Conservation (phyloP, 345 rosid genomes). For the Erucastrum elatum region DNA sequence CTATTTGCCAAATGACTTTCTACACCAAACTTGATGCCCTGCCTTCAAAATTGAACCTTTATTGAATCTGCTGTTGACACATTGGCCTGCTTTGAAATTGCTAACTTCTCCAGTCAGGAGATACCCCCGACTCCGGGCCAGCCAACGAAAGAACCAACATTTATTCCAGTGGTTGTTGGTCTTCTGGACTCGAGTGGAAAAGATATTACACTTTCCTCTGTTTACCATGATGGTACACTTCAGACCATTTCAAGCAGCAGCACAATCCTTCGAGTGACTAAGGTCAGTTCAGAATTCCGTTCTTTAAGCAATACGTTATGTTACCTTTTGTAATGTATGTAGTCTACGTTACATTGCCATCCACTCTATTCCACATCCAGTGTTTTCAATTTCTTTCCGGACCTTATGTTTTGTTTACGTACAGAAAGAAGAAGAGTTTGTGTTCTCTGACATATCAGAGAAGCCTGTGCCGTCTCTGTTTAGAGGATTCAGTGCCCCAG, state of each 20-base stretch:
- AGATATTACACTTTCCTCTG: slow-evolving; percentile 71
- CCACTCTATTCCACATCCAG: background rate
- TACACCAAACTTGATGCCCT: background rate
- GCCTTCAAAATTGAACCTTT: background rate
- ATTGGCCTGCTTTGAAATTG: slow-evolving; percentile 15
- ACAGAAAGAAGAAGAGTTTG: slow-evolving; percentile 95
- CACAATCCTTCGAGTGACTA: slow-evolving; percentile 80
- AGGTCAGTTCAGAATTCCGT: slow-evolving; percentile 48
- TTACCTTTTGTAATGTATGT: slow-evolving; percentile 13
- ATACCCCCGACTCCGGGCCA: slow-evolving; percentile 90
- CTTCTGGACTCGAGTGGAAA: slow-evolving; percentile 78
- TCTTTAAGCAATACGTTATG: background rate
- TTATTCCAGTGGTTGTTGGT: slow-evolving; percentile 82
- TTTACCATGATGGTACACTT: slow-evolving; percentile 62
- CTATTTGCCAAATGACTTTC: background rate
- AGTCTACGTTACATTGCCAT: background rate
- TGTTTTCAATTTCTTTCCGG: background rate
- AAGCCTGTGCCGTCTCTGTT: slow-evolving; percentile 83
- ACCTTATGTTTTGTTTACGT: slow-evolving; percentile 29
- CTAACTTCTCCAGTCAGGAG: slow-evolving; percentile 65
- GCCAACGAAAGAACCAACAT: slow-evolving; percentile 83
- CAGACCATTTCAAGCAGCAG: slow-evolving; percentile 53
- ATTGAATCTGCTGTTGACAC: slow-evolving; percentile 8
- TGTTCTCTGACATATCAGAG: slow-evolving; percentile 73
- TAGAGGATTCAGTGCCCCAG: slow-evolving; percentile 91